These are phyloP conservation scores for Euclidium syriacum DNA, from an alignment of 345 rosid genomes.

Conservation along the genomic window DNA sequence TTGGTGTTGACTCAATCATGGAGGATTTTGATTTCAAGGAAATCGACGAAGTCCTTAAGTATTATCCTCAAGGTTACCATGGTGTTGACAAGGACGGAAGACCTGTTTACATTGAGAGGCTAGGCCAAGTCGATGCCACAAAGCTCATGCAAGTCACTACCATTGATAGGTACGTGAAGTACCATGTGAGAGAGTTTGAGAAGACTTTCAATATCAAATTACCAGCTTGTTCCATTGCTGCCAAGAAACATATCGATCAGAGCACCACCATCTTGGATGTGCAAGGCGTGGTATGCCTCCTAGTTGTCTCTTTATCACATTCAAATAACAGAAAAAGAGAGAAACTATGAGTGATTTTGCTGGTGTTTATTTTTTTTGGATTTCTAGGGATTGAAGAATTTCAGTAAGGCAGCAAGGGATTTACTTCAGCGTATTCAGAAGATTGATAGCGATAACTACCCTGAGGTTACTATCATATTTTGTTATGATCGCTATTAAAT, in stretches of 20 bases:
- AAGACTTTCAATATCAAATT: constrained; percentile 66
- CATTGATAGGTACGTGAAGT: constrained; percentile 72
- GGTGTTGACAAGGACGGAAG: constrained; percentile 91
- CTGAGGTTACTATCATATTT: constrained; percentile 54
- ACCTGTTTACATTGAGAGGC: constrained; percentile 76
- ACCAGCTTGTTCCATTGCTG: constrained; percentile 77
- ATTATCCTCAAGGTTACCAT: constrained; percentile 92
- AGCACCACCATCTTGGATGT: constrained; percentile 95
- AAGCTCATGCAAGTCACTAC: constrained; percentile 91
- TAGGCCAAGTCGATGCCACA: constrained; percentile 77
- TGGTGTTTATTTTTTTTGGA: not conserved
- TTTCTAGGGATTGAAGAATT: constrained; percentile 68
- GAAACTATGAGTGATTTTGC: not conserved
- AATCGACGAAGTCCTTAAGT: constrained; percentile 60
- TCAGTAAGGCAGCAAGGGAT: constrained; percentile 84
- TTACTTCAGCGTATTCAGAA: constrained; percentile 66
- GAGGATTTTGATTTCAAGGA: constrained; percentile 91
- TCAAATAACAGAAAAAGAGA: not conserved
- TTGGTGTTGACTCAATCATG: constrained; percentile 69
- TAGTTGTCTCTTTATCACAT: constrained; percentile 1
- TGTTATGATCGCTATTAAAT: not conserved
- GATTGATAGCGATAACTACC: constrained; percentile 81
- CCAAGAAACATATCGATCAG: constrained; percentile 81
- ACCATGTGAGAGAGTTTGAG: constrained; percentile 89
- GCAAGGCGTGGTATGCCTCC: constrained; percentile 81